Evolutionary conservation across 345 rosid species (phyloP).

Genomic region (Populus nigra): DNA sequence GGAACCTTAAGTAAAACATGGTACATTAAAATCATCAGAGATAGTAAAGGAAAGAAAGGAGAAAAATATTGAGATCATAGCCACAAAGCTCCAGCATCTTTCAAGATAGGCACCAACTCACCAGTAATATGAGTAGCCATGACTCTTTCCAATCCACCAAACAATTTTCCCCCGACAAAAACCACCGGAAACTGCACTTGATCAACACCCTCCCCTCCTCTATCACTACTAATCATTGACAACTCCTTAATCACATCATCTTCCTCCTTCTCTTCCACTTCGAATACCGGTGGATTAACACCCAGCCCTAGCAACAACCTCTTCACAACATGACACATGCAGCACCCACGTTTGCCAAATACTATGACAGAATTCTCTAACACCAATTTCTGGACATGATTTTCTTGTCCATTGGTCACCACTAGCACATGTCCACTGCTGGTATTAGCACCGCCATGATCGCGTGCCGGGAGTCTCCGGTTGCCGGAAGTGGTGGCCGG

Average conservation of each 20-base stretch:
- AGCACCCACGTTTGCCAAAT: slow-evolving; percentile 63
- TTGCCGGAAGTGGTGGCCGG: slow-evolving; percentile 21
- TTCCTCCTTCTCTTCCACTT: slow-evolving; percentile 58
- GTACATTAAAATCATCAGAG: background rate
- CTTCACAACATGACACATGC: slow-evolving; percentile 74
- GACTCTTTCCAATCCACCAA: slow-evolving; percentile 82
- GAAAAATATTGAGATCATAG: slow-evolving; percentile 31
- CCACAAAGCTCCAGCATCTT: slow-evolving; percentile 82
- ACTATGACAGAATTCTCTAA: slow-evolving; percentile 59
- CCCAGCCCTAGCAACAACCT: slow-evolving; percentile 66
- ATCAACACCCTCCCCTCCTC: slow-evolving; percentile 11
- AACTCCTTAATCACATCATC: slow-evolving; percentile 36
- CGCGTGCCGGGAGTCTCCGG: slow-evolving; percentile 14
- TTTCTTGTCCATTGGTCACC: background rate
- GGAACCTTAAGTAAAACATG: too few species aligned
- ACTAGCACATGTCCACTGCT: background rate
- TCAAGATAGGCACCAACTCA: slow-evolving; percentile 78
- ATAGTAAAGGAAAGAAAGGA: background rate
- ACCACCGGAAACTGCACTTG: slow-evolving; percentile 63
- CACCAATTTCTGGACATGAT: slow-evolving; percentile 37
- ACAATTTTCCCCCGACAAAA: slow-evolving; percentile 71
- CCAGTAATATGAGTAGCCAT: slow-evolving; percentile 83
- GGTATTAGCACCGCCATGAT: background rate
- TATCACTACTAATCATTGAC: slow-evolving; percentile 14
- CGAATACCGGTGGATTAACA: slow-evolving; percentile 64